phyloP scores from a whole-genome alignment of 495 filamentous ascomycete species.

The Friedmanniomyces simplex region DNA sequence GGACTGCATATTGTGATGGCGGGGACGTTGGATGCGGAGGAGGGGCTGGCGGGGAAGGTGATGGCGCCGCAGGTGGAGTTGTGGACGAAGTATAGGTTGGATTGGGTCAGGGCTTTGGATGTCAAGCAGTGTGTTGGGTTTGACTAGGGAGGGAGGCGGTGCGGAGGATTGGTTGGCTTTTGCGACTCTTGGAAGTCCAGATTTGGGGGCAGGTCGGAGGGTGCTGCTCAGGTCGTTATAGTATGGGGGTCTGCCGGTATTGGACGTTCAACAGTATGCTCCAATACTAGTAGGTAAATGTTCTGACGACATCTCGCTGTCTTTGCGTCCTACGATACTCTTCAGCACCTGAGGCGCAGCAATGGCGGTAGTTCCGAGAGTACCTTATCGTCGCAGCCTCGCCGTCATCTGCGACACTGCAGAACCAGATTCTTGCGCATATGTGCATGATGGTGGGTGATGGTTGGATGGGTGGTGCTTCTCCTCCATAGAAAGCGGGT shows the following conservation, averaged over 20 bases:
- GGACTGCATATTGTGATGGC: neutral
- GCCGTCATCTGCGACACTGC: neutral
- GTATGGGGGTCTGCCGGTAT: too few relatives aligned
- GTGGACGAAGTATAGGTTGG: neutral
- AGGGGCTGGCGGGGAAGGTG: neutral
- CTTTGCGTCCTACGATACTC: too few relatives aligned
- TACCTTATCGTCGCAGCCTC: neutral
- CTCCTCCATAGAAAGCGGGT: neutral
- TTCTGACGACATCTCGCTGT: too few relatives aligned
- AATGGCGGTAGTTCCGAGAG: too few relatives aligned
- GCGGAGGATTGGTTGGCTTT: too few relatives aligned
- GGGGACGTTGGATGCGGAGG: neutral
- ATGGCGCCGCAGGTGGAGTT: neutral
- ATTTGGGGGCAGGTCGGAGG: too few relatives aligned
- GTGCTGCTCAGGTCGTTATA: too few relatives aligned
- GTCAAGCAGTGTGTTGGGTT: neutral
- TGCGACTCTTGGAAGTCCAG: too few relatives aligned
- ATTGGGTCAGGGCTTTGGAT: neutral
- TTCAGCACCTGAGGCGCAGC: too few relatives aligned
- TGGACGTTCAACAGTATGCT: too few relatives aligned
- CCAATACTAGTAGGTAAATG: too few relatives aligned
- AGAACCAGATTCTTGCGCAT: neutral
- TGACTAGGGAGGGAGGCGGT: neutral
- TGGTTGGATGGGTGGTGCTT: neutral
- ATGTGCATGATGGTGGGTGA: neutral